Conservation (phyloP, 106 monocot species). For the Apostasia ramifera region DNA sequence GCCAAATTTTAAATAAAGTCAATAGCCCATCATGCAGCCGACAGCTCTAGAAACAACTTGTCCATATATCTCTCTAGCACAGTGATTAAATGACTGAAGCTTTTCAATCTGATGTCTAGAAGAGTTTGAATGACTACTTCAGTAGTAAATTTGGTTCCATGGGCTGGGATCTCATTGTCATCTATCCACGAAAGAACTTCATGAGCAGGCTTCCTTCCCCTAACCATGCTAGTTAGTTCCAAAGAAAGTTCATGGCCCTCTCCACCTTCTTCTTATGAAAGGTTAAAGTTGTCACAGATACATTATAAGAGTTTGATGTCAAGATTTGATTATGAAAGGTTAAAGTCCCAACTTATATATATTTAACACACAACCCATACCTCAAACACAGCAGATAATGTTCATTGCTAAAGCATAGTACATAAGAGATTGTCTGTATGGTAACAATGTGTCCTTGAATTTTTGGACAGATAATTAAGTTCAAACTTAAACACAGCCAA, state of each 20-base stretch:
- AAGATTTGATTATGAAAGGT: too few relatives aligned
- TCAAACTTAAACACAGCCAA: too few relatives aligned
- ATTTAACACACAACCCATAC: too few relatives aligned
- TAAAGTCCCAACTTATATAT: too few relatives aligned
- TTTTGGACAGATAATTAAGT: too few relatives aligned
- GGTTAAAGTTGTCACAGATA: too few relatives aligned
- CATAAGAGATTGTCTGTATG: too few relatives aligned
- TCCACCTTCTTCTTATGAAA: slow-evolving; percentile 24
- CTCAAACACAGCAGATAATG: too few relatives aligned
- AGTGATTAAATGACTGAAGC: slow-evolving; percentile 92
- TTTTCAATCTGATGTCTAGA: slow-evolving; percentile 92
- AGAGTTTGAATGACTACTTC: slow-evolving; percentile 85
- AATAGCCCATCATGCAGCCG: slow-evolving; percentile 89
- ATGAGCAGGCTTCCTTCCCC: slow-evolving; percentile 42
- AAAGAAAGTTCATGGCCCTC: slow-evolving; percentile 39
- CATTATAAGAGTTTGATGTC: too few relatives aligned
- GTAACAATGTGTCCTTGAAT: too few relatives aligned
- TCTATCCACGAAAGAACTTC: slow-evolving; percentile 75
- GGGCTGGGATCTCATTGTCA: slow-evolving; percentile 44
- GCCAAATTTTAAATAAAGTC: slow-evolving; percentile 73
- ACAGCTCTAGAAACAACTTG: slow-evolving; percentile 63
- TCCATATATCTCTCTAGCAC: slow-evolving; percentile 90
- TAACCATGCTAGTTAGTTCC: slow-evolving; percentile 63
- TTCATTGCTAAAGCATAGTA: too few relatives aligned
- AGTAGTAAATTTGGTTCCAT: slow-evolving; percentile 50